Base-by-base conservation (phyloP, 1,284 basidiomycete species). In the Microbotryum violaceum region DNA sequence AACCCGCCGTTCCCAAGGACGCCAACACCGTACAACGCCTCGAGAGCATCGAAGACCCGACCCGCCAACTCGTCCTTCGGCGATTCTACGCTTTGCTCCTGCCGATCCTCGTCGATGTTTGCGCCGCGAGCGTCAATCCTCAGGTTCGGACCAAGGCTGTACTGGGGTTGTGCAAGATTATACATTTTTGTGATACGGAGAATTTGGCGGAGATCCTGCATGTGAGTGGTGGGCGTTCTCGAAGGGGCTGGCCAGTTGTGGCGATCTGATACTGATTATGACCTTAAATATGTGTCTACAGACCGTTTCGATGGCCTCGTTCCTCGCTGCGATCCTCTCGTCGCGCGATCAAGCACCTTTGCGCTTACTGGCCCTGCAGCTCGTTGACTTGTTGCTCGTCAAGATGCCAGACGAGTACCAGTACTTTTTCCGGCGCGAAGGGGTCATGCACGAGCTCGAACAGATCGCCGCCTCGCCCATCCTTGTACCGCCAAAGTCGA, bases 21-120 rank as follows among this genome's bases (percentile, higher is more conserved):
- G 69, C 61, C 4, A 72, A 75, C 31, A 64, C 71, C 44, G 74
- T 76, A 50, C 70, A 74, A 54, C 73, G 79, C n/a, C 64, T 78
- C 21, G 72, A 77, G 54, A 77, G 96, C 81, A 25, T 86, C 12
- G 81, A 79, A 6, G 65, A 63, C 10, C 20, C 51, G 4, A 21
- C 57, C 0, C 29, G 27, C 27, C 62, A 66, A 48, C 63, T 63
- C 42, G 62, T 90, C n/a, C 84, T 93, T 57, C 83, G 82, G 31
- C 82, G 85, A 31, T 96, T 91, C 75, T 71, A 87, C 90, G 83
- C 83, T 48, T 79, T 92, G 21, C 84, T 91, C 70, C 84, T 94
- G 1, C 93, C 93, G 0, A 91, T 93, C 53, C 80, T 97, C 56
- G 86, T 96, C 60, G 92, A 97, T 71, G 92, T 97, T 9, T 97